Evolutionary conservation across 352 stramenopile species (phyloP), one percentile per base, ranked within the genome.

Genomic region (Globisporangium takayamanum): DNA sequence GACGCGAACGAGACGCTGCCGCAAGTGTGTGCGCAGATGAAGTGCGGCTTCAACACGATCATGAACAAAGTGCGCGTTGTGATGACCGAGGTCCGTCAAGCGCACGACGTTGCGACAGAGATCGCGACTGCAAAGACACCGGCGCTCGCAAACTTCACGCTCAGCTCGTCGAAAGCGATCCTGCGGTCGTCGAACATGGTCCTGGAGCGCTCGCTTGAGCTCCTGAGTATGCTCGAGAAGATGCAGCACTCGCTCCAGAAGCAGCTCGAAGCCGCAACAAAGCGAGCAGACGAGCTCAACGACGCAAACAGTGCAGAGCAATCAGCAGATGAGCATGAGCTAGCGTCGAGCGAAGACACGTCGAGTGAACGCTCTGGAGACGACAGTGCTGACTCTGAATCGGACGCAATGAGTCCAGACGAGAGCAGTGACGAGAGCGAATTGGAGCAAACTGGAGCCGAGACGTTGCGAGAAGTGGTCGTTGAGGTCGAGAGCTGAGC

Each of bases 1-100:
- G 63, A 80, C 44, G 69, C 78, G 15, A 51, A 72, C 8, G 58
- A 84, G 25, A 78, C 75, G 15, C 68, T 92, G 44, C 76, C 78
- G 36, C 67, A 75, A 30, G 72, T 92, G 18, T 92, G 82, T 49
- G 78, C 78, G 5, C 75, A 84, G 56, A 83, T 88, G 78, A 88
- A 79, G 59, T 92, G 82, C 55, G 64, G 73, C 39, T 90, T 87
- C 57, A 75, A 62, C 28, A 62, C 75, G 28, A 69, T 92, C 10
- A 61, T 71, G 4, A 68, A 68, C 3, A 76, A 76, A 53, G 55
- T 92, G 16, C 71, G 67, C 3, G 58, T 68, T 45, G 70, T 92
- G n/a, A 75, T 69, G 51, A 59, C 72, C 25, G 70, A 92, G 66
- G 74, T 92, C 6, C 53, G 54, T 5, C 57, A 64, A 39, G 50